Evolutionary conservation across 2,329 filamentous ascomycete genomes (phyloP).

Genomic region (Colletotrichum godetiae): DNA sequence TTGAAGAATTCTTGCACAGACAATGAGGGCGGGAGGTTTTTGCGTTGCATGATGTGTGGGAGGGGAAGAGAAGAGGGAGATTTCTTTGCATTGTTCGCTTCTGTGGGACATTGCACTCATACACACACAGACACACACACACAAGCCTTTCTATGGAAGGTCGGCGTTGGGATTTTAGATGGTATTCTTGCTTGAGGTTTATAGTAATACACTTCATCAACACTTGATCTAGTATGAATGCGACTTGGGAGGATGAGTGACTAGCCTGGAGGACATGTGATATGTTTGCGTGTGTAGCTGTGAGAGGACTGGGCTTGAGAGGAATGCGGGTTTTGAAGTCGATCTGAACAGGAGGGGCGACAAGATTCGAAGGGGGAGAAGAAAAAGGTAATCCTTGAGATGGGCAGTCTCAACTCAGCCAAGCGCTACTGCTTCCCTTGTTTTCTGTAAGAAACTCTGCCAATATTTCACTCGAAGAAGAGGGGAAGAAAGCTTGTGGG

Average conservation of each 20-base stretch:
- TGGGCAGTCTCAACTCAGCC: no score
- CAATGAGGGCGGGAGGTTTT: background rate
- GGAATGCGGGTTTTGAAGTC: no score
- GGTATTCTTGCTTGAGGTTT: background rate
- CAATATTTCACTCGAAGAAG: background rate
- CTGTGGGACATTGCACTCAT: background rate
- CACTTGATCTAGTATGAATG: background rate
- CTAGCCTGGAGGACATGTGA: background rate
- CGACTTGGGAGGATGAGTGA: background rate
- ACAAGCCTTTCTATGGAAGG: background rate
- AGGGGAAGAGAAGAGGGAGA: background rate
- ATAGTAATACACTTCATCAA: background rate
- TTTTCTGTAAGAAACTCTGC: background rate
- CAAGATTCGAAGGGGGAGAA: no score
- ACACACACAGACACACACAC: background rate
- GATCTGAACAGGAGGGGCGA: no score
- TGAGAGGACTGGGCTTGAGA: no score
- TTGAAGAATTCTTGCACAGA: background rate
- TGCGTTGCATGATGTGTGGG: background rate
- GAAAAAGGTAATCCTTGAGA: no score
- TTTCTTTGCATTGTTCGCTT: background rate
- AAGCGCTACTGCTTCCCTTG: no score
- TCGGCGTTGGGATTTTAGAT: constrained; percentile 7
- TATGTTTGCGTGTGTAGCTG: no score
- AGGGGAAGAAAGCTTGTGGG: background rate